phyloP scores from a whole-genome alignment of 2,329 filamentous ascomycete genomes.

The Fusarium begoniae region DNA sequence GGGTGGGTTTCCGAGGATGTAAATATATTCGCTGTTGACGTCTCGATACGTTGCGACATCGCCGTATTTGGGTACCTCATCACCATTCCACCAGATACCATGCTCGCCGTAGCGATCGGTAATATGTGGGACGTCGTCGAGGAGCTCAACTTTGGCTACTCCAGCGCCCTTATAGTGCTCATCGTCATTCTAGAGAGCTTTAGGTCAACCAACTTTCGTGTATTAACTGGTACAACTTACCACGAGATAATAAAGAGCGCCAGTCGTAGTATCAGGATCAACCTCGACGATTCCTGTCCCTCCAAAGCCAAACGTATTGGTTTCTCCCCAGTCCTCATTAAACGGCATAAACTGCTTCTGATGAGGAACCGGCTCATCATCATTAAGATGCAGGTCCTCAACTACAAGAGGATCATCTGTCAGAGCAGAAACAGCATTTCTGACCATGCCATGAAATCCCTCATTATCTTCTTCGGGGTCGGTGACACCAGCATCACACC shows the following conservation, averaged over 20 bases:
- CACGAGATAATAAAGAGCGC: constrained; percentile 50
- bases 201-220: rapidly evolving
- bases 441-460: constrained; percentile 53
- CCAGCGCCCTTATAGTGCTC: constrained; percentile 50
- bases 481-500: constrained; percentile 47
- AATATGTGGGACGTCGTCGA: constrained; percentile 47
- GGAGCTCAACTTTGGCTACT: constrained; percentile 47
- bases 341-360: constrained; percentile 51
- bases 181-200: constrained; percentile 40
- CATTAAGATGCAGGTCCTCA: constrained; percentile 49
- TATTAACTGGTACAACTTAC: constrained; percentile 30
- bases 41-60: constrained; percentile 51
- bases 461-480: constrained; percentile 43
- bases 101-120: constrained; percentile 42
- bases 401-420: constrained; percentile 50
- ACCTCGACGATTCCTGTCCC: constrained; percentile 52
- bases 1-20: constrained; percentile 51
- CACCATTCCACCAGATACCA: constrained; percentile 50
- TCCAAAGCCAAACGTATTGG: constrained; percentile 48
- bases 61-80: constrained; percentile 47
- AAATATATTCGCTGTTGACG: constrained; percentile 50
- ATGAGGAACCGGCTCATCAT: constrained; percentile 41
- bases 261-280: constrained; percentile 39
- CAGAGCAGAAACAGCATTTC: constrained; percentile 48
- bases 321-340: constrained; percentile 50